phyloP scores from a whole-genome alignment of 2,329 filamentous ascomycete species.

The Aspergillus fischeri region DNA sequence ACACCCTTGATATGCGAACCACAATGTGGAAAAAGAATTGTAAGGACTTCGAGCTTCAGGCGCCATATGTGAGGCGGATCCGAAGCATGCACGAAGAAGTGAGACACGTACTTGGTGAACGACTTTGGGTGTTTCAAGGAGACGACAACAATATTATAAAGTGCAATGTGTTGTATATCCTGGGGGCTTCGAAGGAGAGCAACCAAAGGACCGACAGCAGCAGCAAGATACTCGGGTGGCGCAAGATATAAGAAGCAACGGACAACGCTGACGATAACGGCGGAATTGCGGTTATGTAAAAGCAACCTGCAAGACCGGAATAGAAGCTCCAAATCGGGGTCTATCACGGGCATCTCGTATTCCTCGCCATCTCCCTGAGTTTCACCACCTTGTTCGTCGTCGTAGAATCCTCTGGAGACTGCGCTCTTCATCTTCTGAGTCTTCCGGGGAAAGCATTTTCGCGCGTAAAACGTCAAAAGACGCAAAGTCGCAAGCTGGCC shows the following conservation, averaged over 20 bases:
- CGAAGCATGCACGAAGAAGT: slow-evolving; percentile 79
- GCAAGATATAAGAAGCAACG: slow-evolving; percentile 82
- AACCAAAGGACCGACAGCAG: slow-evolving; percentile 76
- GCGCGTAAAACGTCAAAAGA: slow-evolving; percentile 77
- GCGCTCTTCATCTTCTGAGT: slow-evolving; percentile 56
- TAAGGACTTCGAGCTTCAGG: slow-evolving; percentile 85
- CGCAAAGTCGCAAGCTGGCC: slow-evolving; percentile 79
- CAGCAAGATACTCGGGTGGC: slow-evolving; percentile 68
- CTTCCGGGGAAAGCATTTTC: slow-evolving; percentile 77
- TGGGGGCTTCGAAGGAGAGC: slow-evolving; percentile 78
- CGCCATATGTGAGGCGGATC: slow-evolving; percentile 82
- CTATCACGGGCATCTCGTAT: slow-evolving; percentile 60
- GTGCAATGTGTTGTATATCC: slow-evolving; percentile 82
- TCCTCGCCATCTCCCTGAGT: slow-evolving; percentile 43
- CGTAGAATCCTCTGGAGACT: slow-evolving; percentile 73
- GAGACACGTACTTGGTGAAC: slow-evolving; percentile 85
- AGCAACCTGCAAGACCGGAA: slow-evolving; percentile 77
- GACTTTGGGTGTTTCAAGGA: slow-evolving; percentile 69
- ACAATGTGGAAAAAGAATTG: slow-evolving; percentile 83
- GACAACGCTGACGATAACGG: slow-evolving; percentile 82
- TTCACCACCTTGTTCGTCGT: slow-evolving; percentile 55
- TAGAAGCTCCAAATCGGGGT: slow-evolving; percentile 78
- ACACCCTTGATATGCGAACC: slow-evolving; percentile 73
- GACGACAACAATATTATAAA: slow-evolving; percentile 95
- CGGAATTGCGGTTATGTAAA: slow-evolving; percentile 87